Base-by-base conservation (phyloP, 768 basidiomycete genomes). In the Serpula lacrymans region DNA sequence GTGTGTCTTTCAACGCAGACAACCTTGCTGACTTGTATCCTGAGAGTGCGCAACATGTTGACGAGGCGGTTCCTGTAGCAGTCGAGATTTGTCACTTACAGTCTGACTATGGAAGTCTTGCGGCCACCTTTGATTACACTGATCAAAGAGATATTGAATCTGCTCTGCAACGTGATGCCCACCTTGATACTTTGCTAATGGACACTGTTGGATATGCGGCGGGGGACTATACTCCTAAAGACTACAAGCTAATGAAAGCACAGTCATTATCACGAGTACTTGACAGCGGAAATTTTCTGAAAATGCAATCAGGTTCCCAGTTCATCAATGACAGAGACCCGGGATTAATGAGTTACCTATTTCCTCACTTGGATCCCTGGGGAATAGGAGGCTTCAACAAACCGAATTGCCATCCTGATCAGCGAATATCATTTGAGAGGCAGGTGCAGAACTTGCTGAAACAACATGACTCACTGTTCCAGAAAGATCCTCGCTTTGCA, bases 331-430 rank as follows among this genome's bases (percentile, higher is more conserved):
- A 45, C 23, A 17, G 43, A 10, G 40, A 49, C 25, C 21, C 30
- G 1, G 14, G 16, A 5, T 20, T 49, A 6, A 21, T 49, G 14
- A 29, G 44, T 1, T 42, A 26, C 35, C 20, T 49, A 16, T 49
- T 49, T 28, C 45, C 45, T 0, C 48, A 49, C 22, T 35, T 49
- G 2, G 44, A 49, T 41, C 48, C 44, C 4, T 49, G 48, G 48
- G 39, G 43, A 3, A 45, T 49, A 11, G 41, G 48, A 11, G 44
- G 39, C 2, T 49, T 49, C 17, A 26, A 29, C 11, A 39, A 45
- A 13, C 21, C 32, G n/a, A n/a, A n/a, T n/a, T n/a, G n/a, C n/a
- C 6, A 28, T 25, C 22, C 7, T 6, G 12, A 12, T n/a, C n/a
- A n/a, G n/a, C n/a, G n/a, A n/a, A n/a, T n/a, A n/a, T n/a, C n/a